These are phyloP conservation scores for Xylaria longipes DNA, from an alignment of 495 filamentous ascomycete genomes.

Conservation along the genomic window DNA sequence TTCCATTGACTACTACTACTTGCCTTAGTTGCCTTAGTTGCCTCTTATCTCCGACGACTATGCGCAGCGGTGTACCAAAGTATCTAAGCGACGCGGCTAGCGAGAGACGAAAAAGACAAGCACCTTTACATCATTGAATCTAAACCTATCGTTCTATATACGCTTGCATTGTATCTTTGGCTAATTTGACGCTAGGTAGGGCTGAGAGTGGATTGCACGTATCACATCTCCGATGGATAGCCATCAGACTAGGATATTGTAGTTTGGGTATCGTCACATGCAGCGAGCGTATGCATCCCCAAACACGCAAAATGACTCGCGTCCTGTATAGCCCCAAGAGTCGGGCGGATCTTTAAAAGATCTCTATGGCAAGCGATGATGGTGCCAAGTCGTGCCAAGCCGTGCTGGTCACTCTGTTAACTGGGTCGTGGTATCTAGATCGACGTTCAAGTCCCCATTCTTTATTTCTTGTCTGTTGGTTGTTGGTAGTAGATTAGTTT, in stretches of 20 bases:
- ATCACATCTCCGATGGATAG: neutral
- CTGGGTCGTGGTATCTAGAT: neutral
- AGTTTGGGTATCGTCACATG: neutral
- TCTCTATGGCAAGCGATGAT: neutral
- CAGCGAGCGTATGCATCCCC: neutral
- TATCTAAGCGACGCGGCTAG: constrained; percentile 1
- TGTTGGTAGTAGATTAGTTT: neutral
- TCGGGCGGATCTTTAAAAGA: neutral
- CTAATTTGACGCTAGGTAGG: neutral
- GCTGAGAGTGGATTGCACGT: constrained; percentile 6
- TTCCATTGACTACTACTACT: neutral
- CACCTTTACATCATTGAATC: neutral
- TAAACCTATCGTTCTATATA: neutral
- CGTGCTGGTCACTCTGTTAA: neutral
- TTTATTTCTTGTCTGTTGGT: constrained; percentile 15
- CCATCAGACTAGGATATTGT: neutral
- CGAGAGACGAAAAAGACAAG: neutral
- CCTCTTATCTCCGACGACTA: constrained; percentile 2
- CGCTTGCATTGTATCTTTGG: neutral
- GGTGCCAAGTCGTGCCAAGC: neutral
- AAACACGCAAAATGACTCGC: neutral
- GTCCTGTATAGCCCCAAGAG: neutral
- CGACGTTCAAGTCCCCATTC: neutral
- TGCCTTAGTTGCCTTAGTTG: constrained; percentile 5
- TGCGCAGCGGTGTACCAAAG: neutral